phyloP scores from a whole-genome alignment of 805 yeast species.

The Zygosaccharomyces bailii region DNA sequence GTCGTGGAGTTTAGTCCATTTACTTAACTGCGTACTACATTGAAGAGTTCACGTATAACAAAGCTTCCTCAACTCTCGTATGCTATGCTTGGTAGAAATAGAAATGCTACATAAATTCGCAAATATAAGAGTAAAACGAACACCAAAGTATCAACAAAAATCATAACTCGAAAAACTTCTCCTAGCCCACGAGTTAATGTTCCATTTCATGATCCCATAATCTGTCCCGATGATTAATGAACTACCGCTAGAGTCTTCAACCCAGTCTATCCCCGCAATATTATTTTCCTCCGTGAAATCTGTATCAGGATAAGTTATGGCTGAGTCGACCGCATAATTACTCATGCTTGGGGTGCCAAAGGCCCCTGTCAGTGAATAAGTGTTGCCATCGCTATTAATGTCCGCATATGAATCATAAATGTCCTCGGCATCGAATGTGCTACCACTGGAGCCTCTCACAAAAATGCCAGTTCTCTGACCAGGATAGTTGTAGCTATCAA shows the following conservation, averaged over 20 bases:
- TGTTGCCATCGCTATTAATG: constrained; percentile 9
- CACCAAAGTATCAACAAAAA: constrained; percentile 34
- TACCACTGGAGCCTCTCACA: constrained; percentile 8
- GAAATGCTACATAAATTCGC: too few relatives aligned
- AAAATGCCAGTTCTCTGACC: constrained; percentile 15
- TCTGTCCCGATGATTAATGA: constrained; percentile 59
- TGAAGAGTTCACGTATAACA: too few relatives aligned
- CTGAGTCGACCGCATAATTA: constrained; percentile 11
- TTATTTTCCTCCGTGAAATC: constrained; percentile 41
- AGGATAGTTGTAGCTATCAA: constrained; percentile 19
- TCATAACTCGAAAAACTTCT: constrained; percentile 57
- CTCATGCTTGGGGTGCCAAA: constrained; percentile 11
- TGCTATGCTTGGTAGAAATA: neutral
- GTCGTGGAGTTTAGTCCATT: too few relatives aligned
- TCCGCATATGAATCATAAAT: constrained; percentile 20
- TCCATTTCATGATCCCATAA: constrained; percentile 68
- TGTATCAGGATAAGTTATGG: constrained; percentile 12
- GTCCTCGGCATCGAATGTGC: constrained; percentile 22
- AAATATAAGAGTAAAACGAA: too few relatives aligned
- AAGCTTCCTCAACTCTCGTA: too few relatives aligned
- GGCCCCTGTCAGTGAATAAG: constrained; percentile 11
- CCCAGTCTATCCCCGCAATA: constrained; percentile 61
- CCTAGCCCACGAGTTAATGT: constrained; percentile 60
- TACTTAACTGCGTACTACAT: too few relatives aligned
- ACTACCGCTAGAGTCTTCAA: constrained; percentile 48